phyloP scores from a whole-genome alignment of 768 basidiomycete genomes.

The Russula vinacea region DNA sequence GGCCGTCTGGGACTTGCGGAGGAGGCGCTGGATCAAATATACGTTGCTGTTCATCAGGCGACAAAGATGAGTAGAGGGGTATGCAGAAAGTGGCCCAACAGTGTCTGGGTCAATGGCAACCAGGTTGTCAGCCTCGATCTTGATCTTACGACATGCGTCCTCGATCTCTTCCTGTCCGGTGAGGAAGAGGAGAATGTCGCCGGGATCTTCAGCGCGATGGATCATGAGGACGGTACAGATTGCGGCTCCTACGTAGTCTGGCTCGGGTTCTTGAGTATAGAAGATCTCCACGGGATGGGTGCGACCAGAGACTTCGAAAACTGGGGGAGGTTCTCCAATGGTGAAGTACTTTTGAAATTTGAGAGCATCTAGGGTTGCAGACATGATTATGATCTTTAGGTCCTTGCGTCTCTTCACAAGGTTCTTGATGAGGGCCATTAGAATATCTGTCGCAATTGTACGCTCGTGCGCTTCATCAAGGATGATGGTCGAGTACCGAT shows the following conservation, averaged over 20 bases:
- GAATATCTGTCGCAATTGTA: conserved; percentile 94
- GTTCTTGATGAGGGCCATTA: conserved; percentile 92
- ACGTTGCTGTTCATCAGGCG: conserved; percentile 92
- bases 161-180: conserved; percentile 99
- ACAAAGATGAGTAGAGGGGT: conserved; percentile 92
- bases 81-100: conserved; percentile 86
- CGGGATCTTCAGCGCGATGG: conserved; percentile 89
- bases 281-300: conserved; percentile 96
- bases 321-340: conserved; percentile 51
- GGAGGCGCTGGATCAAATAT: conserved; percentile 90
- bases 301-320: conserved; percentile 88
- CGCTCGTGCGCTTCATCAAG: conserved; percentile 99
- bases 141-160: conserved; percentile 91
- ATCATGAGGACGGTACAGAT: conserved; percentile 97
- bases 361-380: conserved; percentile 93
- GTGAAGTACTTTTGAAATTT: conserved; percentile 97
- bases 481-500: conserved; percentile 94
- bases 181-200: conserved; percentile 91
- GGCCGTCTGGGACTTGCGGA: conserved; percentile 57
- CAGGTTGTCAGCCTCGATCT: conserved; percentile 83
- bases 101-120: conserved; percentile 62
- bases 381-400: conserved; percentile 97
- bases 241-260: conserved; percentile 95
- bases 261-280: conserved; percentile 87
- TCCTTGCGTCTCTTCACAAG: conserved; percentile 78